Conservation (phyloP, 2,329 filamentous ascomycete genomes). For the Ceratocystis eucalypticola region DNA sequence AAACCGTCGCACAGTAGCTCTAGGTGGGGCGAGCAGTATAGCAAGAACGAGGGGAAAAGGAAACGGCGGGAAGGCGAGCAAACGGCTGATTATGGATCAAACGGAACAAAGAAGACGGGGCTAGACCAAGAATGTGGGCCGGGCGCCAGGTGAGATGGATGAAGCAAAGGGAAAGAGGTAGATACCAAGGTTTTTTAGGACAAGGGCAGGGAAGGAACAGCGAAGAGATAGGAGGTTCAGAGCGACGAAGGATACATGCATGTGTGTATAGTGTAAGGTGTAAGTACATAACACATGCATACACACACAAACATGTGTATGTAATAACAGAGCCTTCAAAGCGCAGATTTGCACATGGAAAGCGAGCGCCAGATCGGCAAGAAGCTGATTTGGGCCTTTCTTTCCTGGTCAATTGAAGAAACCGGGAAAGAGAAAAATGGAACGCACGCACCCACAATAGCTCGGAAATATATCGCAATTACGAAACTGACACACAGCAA, state of each 20-base stretch:
- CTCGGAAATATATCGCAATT: background rate
- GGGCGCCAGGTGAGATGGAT: background rate
- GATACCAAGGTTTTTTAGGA: background rate
- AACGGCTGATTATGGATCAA: background rate
- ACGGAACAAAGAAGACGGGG: conserved; percentile 1
- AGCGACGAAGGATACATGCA: background rate
- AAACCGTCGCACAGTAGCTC: background rate
- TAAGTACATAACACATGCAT: background rate
- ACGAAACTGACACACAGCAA: background rate
- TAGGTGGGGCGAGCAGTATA: background rate
- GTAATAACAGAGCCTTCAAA: background rate
- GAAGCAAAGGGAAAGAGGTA: background rate
- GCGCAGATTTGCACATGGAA: background rate
- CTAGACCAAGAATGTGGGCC: conserved; percentile 5
- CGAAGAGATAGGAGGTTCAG: background rate
- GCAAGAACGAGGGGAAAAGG: background rate
- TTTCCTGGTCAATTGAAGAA: background rate
- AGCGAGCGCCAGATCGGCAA: background rate
- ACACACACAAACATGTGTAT: background rate
- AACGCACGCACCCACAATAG: background rate
- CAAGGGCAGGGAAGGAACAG: background rate
- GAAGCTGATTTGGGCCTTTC: background rate
- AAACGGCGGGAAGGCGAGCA: background rate
- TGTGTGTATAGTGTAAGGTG: background rate
- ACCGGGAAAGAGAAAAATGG: background rate